Base-by-base conservation (phyloP, 192 early-diverging fungal genomes). In the Spizellomyces sp. region DNA sequence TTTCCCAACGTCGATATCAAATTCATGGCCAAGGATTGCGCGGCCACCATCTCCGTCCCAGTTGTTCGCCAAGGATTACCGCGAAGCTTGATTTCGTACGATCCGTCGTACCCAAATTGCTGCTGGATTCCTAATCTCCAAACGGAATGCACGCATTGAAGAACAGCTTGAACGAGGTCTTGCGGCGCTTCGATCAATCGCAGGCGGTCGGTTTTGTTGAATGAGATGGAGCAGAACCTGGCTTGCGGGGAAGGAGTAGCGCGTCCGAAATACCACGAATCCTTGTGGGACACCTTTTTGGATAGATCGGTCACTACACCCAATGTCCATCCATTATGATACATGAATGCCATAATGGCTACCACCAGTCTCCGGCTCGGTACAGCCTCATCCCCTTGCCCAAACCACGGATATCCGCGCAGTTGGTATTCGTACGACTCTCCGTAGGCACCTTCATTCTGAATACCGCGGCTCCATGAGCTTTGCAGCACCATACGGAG, bases 41-140 rank as follows among this genome's bases (percentile, higher is more conserved):
- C 8, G 15, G 5, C 9, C 3, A 70, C 60, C 6, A 46, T 62
- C 8, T 70, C 69, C 15, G 8, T 57, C 47, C 69, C 69, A 47
- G n/a, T 70, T 6, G 69, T 60, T 10, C 41, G 21, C 69, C 69
- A 70, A 5, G 69, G 69, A 9, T 45, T 64, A 6, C 69, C 69
- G 9, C n/a, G 8, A 9, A 70, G 27, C 17, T 70, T 70, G 36
- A 61, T 46, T 60, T 62, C 58, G 42, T 60, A 55, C 17, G 44
- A 15, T 15, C 67, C 67, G 22, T 5, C 5, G 12, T 27, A 48
- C n/a, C n/a, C n/a, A 65, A 12, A 9, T 47, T 63, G 43, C n/a
- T 64, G 9, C 57, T 15, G 8, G 19, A n/a, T 17, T 48, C 59
- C 59, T 10, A 14, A 14, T 43, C 6, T 5, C 59, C 69, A 61